Conservation (phyloP, 768 basidiomycete genomes). For the Pholiota microspora region DNA sequence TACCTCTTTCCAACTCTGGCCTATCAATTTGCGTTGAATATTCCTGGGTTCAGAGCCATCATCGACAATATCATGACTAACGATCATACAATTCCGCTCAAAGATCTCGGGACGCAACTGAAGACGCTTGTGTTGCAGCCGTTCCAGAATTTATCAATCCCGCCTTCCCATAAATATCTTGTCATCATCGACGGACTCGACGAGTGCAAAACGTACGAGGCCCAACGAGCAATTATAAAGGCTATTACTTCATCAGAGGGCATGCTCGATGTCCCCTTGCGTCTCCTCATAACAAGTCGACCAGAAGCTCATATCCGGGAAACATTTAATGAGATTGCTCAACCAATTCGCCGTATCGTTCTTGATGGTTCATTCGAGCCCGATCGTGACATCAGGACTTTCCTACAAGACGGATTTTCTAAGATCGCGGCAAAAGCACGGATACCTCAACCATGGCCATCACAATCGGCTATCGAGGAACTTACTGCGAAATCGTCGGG, state of each 20-base stretch:
- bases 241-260: conserved; percentile 1
- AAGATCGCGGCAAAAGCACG: conserved; percentile 3
- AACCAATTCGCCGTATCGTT: neutral
- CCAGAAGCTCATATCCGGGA: conserved; percentile 13
- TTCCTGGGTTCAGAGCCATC: conserved; percentile 1
- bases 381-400: conserved; percentile 12
- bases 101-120: conserved; percentile 10
- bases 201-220: conserved; percentile 15
- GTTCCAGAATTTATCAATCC: neutral
- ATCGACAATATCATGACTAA: conserved; percentile 8
- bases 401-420: conserved; percentile 10
- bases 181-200: conserved; percentile 27
- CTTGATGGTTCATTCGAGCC: conserved; percentile 8
- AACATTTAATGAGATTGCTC: conserved; percentile 3
- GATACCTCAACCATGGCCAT: conserved; percentile 2
- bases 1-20: conserved; percentile 17
- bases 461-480: conserved; percentile 2
- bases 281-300: conserved; percentile 15
- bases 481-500: conserved; percentile 13
- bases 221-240: conserved; percentile 15
- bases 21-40: conserved; percentile 18
- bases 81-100: conserved; percentile 12
- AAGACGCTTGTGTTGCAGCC: conserved; percentile 13
- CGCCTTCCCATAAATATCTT: neutral
- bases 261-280: conserved; percentile 5